Percentiles rank a stretch among this genome's conserved stretches.
Conservation (phyloP, 768 basidiomycete species). For the Dentipellis sp. region DNA sequence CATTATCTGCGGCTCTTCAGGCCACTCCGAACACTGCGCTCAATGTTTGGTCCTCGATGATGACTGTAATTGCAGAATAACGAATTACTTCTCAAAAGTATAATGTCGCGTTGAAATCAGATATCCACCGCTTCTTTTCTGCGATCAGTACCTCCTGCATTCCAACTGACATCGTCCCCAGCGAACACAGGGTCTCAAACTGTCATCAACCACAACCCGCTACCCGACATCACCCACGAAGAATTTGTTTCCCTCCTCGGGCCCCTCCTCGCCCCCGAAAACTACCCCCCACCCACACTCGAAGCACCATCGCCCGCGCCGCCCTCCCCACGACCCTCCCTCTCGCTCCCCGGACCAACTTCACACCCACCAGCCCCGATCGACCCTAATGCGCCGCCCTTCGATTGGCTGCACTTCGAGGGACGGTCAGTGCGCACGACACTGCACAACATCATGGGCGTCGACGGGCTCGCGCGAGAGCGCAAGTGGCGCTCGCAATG, state of each 20-base stretch:
- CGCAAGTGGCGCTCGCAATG: slow-evolving; percentile 78
- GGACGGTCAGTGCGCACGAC: slow-evolving; percentile 76
- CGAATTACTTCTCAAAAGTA: too few species aligned
- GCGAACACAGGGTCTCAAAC: slow-evolving; percentile 53
- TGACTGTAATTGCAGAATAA: too few species aligned
- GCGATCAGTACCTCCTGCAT: not conserved
- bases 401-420: slow-evolving; percentile 85
- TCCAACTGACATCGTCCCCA: slow-evolving; percentile 14
- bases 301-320: slow-evolving; percentile 10
- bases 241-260: slow-evolving; percentile 76
- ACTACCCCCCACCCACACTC: slow-evolving; percentile 40
- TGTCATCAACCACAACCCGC: slow-evolving; percentile 80
- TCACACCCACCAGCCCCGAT: slow-evolving; percentile 16
- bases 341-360: slow-evolving; percentile 13
- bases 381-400: slow-evolving; percentile 43
- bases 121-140: not conserved
- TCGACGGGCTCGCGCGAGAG: slow-evolving; percentile 77
- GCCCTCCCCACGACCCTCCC: slow-evolving; percentile 13
- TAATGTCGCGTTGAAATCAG: not conserved
- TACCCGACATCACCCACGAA: slow-evolving; percentile 81
- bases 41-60: too few species aligned
- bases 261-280: slow-evolving; percentile 76
- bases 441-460: slow-evolving; percentile 62
- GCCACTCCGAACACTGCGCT: not conserved
- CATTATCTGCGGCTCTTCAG: not conserved